A percentile compares a stretch with the other conserved stretches of the same genome.
phyloP scores from a whole-genome alignment of 2,329 filamentous ascomycete genomes.

The Arthrinium phaeospermum region DNA sequence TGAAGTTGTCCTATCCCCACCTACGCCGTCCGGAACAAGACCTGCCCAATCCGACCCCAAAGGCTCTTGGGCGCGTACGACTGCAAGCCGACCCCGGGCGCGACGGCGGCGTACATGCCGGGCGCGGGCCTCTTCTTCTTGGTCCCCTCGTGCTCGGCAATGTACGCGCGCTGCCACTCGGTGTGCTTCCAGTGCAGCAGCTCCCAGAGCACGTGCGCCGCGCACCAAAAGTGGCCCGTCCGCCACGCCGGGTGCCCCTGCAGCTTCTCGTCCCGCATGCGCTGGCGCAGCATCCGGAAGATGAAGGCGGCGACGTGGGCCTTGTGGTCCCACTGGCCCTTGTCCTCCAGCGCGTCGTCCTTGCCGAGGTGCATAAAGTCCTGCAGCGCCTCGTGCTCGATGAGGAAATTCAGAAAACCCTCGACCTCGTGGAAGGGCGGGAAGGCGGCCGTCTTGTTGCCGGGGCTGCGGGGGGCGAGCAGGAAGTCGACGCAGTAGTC shows the following conservation, averaged over 20 bases:
- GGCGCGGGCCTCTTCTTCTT: not conserved
- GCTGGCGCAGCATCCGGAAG: not conserved
- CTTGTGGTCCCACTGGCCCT: not conserved
- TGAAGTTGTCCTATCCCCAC: too few relatives aligned
- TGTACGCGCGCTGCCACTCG: not conserved
- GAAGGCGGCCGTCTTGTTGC: not conserved
- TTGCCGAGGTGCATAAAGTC: not conserved
- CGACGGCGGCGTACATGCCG: not conserved
- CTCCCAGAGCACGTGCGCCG: constrained; percentile 7
- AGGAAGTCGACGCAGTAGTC: not conserved
- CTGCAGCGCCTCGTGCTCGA: not conserved
- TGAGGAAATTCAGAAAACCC: not conserved
- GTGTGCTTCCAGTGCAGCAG: not conserved
- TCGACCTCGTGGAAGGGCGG: not conserved
- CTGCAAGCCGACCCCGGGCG: not conserved
- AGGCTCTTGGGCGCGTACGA: not conserved
- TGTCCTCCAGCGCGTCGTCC: not conserved
- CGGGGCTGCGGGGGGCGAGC: not conserved
- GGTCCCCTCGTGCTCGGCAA: not conserved
- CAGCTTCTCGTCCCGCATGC: not conserved
- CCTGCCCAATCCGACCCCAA: not conserved
- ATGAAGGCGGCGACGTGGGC: not conserved
- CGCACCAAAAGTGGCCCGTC: not conserved
- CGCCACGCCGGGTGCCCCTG: not conserved
- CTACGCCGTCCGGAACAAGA: not conserved